Conservation (phyloP, 2,329 filamentous ascomycete species). For the Penicillium janthinellum region DNA sequence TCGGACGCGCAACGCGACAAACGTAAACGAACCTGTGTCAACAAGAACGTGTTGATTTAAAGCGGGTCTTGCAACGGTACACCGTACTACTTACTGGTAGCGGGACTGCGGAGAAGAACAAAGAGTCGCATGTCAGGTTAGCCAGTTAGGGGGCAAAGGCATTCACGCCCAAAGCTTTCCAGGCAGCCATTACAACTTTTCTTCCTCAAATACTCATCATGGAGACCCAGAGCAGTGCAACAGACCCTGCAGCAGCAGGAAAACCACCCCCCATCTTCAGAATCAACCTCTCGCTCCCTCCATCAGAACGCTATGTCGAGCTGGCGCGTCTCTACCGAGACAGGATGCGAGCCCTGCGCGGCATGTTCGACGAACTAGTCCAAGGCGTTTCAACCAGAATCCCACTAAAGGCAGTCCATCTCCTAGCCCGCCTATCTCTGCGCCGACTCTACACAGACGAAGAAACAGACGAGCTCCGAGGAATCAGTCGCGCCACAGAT, state of each 20-base stretch:
- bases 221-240: not conserved
- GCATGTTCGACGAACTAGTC: constrained; percentile 56
- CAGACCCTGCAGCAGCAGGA: not conserved
- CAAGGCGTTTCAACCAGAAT: constrained; percentile 31
- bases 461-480: constrained; percentile 63
- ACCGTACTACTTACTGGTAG: no score
- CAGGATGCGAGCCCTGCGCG: constrained; percentile 47
- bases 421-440: constrained; percentile 51
- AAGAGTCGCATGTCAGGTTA: not conserved
- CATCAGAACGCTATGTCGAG: constrained; percentile 54
- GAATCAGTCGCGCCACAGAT: constrained; percentile 55
- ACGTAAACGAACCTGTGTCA: not conserved
- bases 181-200: not conserved
- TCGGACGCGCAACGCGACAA: not conserved
- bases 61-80: not conserved
- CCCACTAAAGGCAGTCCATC: constrained; percentile 32
- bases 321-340: constrained; percentile 51
- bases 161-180: not conserved
- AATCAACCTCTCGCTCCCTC: constrained; percentile 59
- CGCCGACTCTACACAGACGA: constrained; percentile 56
- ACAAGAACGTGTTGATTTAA: not conserved
- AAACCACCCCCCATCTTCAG: constrained; percentile 42
- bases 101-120: not conserved
- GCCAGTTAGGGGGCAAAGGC: not conserved
- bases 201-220: constrained; percentile 4